A percentile compares a stretch with the other conserved stretches of the same genome.
phyloP scores from a whole-genome alignment of 208 protist genomes.

The Leishmania turanica region DNA sequence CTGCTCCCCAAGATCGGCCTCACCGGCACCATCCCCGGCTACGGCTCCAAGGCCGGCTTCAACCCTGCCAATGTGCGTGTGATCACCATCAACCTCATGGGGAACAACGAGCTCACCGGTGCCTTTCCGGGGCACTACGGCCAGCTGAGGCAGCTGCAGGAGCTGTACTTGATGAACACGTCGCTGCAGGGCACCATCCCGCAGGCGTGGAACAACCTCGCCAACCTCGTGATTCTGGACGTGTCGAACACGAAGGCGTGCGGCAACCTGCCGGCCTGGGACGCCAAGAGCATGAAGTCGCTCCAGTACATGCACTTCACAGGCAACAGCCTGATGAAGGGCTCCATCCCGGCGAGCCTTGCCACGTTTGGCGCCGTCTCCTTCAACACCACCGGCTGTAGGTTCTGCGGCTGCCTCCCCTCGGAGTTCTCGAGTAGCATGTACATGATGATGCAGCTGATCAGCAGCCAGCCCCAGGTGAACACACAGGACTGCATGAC shows the following conservation, averaged over 20 bases:
- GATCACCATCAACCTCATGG: constrained; percentile 33
- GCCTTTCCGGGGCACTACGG: constrained; percentile 36
- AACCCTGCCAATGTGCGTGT: constrained; percentile 28
- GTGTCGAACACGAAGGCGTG: constrained; percentile 45
- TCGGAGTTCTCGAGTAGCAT: constrained; percentile 11
- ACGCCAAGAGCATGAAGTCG: constrained; percentile 18
- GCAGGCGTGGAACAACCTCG: constrained; percentile 37
- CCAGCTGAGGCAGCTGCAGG: constrained; percentile 25
- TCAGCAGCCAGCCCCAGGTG: constrained; percentile 19
- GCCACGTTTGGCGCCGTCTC: constrained; percentile 22
- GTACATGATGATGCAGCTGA: constrained; percentile 15
- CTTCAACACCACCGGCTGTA: constrained; percentile 26
- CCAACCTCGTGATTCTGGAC: constrained; percentile 26
- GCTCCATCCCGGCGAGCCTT: constrained; percentile 33
- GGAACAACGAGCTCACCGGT: constrained; percentile 26
- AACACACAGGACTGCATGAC: constrained; percentile 17
- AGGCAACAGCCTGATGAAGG: constrained; percentile 29
- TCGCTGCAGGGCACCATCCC: constrained; percentile 36
- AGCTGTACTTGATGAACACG: constrained; percentile 34
- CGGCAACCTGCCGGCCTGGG: constrained; percentile 39
- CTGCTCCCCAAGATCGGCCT: constrained; percentile 28
- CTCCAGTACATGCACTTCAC: constrained; percentile 30
- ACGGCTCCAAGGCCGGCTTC: constrained; percentile 19
- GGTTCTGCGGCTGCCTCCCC: constrained; percentile 43
- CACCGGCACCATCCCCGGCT: constrained; percentile 29